Conservation (phyloP, 306 rosid genomes). For the Prunus mongolica region DNA sequence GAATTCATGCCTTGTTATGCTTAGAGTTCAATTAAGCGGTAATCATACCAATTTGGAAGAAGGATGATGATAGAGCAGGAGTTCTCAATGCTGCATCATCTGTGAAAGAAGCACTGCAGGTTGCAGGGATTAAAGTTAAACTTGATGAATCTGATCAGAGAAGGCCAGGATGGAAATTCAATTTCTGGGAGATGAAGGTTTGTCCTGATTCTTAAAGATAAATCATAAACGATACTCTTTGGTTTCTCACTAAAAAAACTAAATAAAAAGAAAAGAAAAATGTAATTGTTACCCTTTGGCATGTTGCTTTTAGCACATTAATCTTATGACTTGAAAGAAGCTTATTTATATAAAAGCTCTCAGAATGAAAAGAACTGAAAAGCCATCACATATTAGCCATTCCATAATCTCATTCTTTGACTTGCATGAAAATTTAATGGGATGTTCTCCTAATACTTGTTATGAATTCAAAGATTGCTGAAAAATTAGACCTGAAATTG, state of each 20-base stretch:
- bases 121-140: conserved; percentile 69
- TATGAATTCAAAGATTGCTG: background rate
- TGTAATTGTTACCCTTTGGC: background rate
- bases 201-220: conserved; percentile 18
- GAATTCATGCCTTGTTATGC: background rate
- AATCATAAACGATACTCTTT: background rate
- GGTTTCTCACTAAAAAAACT: background rate
- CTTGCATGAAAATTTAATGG: background rate
- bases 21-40: conserved; percentile 50
- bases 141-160: conserved; percentile 79
- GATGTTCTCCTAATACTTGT: background rate
- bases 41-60: conserved; percentile 92
- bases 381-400: background rate
- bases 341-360: background rate
- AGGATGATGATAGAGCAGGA: conserved; percentile 59
- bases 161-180: conserved; percentile 98
- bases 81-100: conserved; percentile 68
- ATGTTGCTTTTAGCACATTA: background rate
- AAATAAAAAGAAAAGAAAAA: background rate
- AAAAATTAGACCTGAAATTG: background rate
- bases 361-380: background rate
- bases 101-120: conserved; percentile 51
- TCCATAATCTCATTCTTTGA: background rate
- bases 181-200: conserved; percentile 99
- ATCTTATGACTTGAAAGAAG: background rate